phyloP scores from a whole-genome alignment of 1,284 basidiomycete species.

The Sporisorium sorghi region DNA sequence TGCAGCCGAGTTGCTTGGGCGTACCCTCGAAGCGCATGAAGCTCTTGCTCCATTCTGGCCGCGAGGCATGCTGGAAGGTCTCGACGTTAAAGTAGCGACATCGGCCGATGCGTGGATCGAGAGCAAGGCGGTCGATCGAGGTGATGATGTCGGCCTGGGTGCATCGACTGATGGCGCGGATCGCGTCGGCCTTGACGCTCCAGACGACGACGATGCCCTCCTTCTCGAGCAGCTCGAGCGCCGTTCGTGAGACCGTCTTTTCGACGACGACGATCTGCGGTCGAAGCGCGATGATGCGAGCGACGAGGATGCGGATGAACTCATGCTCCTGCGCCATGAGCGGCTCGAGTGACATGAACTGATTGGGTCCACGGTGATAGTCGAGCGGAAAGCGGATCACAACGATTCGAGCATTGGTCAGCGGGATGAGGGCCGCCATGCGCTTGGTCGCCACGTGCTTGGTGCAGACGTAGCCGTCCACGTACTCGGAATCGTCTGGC shows the following conservation, averaged over 20 bases:
- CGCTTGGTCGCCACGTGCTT: conserved; percentile 97
- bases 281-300: conserved; percentile 86
- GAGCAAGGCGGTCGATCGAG: conserved; percentile 91
- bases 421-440: conserved; percentile 72
- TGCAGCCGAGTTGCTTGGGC: conserved; percentile 89
- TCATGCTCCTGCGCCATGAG: conserved; percentile 94
- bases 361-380: conserved; percentile 87
- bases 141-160: conserved; percentile 95
- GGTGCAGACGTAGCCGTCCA: conserved; percentile 95
- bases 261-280: conserved; percentile 94
- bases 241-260: conserved; percentile 89
- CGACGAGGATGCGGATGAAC: conserved; percentile 88
- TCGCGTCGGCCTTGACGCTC: conserved; percentile 86
- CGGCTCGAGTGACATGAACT: conserved; percentile 92
- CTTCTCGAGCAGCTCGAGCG: conserved; percentile 86
- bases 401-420: conserved; percentile 89
- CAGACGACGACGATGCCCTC: conserved; percentile 91
- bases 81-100: conserved; percentile 89
- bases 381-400: conserved; percentile 94
- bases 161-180: conserved; percentile 89
- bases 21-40: conserved; percentile 94
- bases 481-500: conserved; percentile 92
- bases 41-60: conserved; percentile 90
- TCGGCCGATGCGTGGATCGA: conserved; percentile 89
- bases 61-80: conserved; percentile 91